Percentiles rank a stretch among this genome's conserved stretches.
Evolutionary conservation across 164 flowering plant genomes (phyloP).

Genomic region (Saururus chinensis): DNA sequence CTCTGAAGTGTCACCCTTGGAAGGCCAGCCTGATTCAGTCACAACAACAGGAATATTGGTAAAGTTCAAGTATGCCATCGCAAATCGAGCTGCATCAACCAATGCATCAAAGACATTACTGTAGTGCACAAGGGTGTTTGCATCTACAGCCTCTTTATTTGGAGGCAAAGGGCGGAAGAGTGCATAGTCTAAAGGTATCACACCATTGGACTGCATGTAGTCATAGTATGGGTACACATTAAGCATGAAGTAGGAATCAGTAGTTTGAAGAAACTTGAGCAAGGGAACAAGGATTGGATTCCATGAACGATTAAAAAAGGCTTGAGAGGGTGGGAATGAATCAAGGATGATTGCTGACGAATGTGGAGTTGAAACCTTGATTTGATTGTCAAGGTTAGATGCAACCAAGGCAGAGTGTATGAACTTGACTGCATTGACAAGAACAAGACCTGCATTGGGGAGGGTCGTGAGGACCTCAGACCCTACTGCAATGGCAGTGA

Average conservation of each 20-base stretch:
- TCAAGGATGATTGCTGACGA: constrained; percentile 75
- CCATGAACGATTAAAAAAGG: constrained; percentile 75
- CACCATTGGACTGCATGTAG: constrained; percentile 68
- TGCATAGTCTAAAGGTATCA: constrained; percentile 73
- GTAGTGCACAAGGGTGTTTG: constrained; percentile 76
- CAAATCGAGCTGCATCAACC: constrained; percentile 35
- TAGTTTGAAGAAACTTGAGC: constrained; percentile 64
- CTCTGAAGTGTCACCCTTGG: constrained; percentile 63
- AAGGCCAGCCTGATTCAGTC: constrained; percentile 83
- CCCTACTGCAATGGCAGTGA: constrained; percentile 78
- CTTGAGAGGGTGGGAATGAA: constrained; percentile 86
- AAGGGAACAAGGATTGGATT: constrained; percentile 55
- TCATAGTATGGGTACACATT: constrained; percentile 22
- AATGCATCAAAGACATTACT: constrained; percentile 58
- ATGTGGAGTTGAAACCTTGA: constrained; percentile 74
- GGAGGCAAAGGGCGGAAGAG: constrained; percentile 74
- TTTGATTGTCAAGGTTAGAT: constrained; percentile 50
- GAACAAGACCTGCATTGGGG: constrained; percentile 76
- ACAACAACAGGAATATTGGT: constrained; percentile 64
- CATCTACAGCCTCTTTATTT: constrained; percentile 79
- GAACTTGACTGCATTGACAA: constrained; percentile 57
- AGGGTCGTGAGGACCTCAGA: constrained; percentile 68
- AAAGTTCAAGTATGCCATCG: constrained; percentile 64
- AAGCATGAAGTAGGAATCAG: constrained; percentile 71
- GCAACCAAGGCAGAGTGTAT: constrained; percentile 76